phyloP scores from a whole-genome alignment of 2,329 filamentous ascomycete genomes.

The Claviceps digitariae region DNA sequence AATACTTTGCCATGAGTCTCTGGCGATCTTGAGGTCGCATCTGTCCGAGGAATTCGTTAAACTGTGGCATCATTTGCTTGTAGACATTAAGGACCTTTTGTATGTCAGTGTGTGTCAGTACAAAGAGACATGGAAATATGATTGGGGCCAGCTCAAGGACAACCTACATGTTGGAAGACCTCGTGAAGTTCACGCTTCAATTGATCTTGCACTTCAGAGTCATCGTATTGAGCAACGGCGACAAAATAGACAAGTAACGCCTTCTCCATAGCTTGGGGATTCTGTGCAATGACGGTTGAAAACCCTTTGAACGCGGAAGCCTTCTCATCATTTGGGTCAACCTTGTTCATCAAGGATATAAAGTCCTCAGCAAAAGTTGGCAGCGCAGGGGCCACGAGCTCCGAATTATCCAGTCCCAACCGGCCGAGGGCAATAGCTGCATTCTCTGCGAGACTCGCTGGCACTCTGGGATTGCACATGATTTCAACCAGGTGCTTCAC shows the following conservation, averaged over 20 bases:
- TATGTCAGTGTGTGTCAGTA: neutral
- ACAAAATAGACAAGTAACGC: constrained; percentile 70
- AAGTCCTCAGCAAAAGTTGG: constrained; percentile 71
- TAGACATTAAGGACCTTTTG: constrained; percentile 39
- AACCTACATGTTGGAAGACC: constrained; percentile 62
- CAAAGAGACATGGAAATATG: too few relatives aligned
- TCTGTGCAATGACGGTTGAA: constrained; percentile 67
- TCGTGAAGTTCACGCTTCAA: constrained; percentile 53
- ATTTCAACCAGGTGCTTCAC: constrained; percentile 69
- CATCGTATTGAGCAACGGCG: constrained; percentile 66
- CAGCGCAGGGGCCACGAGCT: constrained; percentile 65
- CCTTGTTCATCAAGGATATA: constrained; percentile 65
- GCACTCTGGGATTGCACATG: constrained; percentile 71
- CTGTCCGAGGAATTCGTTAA: constrained; percentile 39
- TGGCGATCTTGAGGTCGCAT: constrained; percentile 36
- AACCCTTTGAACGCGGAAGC: constrained; percentile 88
- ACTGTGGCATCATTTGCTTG: constrained; percentile 45
- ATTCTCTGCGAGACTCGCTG: constrained; percentile 81
- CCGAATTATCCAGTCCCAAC: constrained; percentile 66
- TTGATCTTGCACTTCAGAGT: constrained; percentile 45
- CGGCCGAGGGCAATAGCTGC: constrained; percentile 85
- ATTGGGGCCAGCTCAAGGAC: neutral
- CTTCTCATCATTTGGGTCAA: constrained; percentile 86
- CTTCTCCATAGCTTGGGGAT: constrained; percentile 85
- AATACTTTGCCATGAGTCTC: constrained; percentile 34